Base-by-base conservation (phyloP, 345 rosid genomes). In the Euclidium syriacum region DNA sequence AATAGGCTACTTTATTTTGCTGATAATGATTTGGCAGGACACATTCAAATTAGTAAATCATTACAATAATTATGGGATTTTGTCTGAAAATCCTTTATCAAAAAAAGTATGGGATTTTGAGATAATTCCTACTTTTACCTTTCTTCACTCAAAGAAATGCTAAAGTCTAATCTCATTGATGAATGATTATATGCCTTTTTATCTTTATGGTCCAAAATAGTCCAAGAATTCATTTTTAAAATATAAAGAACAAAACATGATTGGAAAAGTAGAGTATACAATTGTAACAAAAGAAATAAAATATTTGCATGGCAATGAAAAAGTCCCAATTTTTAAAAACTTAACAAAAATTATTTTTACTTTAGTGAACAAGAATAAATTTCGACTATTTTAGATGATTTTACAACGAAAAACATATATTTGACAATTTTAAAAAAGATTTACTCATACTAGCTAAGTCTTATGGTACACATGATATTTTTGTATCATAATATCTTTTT, bases 131-230 rank as follows among this genome's bases (percentile, higher is more conserved):
- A 68, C 57, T 62, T 62, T 62, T n/a, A 70, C 68, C 57, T 70
- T 70, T 51, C 8, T 70, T 44, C 74, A 70, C 63, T 62, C 50
- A 70, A 53, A 54, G 12, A 44, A 14, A 62, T 70, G 68, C 35
- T 46, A 46, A 53, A 70, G 55, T 38, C 68, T 61, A 67, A 59
- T 39, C 64, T 33, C n/a, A 48, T 54, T 4, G 33, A 22, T 59
- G 57, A 71, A 64, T 72, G 70, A 67, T 33, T 46, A 17, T 23
- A 30, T 5, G 42, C 51, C 51, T 61, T 65, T 69, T 53, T 4
- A 36, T 62, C 17, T 19, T 36, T 46, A 42, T 57, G 40, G 24
- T 39, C 46, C 23, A 24, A 25, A 25, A 52, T 60, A 60, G 14
- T 32, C 41, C 24, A 40, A 50, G 22, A 56, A 26, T 48, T 22